phyloP scores from a whole-genome alignment of 352 stramenopile species.

The Globisporangium lucens region DNA sequence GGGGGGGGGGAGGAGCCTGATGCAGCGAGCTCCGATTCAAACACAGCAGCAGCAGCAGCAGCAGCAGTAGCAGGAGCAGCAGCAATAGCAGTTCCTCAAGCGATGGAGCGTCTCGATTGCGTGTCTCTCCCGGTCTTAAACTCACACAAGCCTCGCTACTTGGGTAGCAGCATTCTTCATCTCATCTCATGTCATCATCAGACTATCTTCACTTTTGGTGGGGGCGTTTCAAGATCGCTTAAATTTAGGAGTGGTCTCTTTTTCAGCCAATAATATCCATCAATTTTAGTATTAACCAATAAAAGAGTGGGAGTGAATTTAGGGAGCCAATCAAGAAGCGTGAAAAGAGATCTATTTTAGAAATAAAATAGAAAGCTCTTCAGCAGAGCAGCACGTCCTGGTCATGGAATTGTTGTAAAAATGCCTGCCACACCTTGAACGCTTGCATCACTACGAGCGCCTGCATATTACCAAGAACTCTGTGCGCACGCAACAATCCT shows the following conservation, averaged over 20 bases:
- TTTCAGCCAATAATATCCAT: slow-evolving; percentile 5
- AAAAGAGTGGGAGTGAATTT: neutral
- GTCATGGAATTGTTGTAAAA: no score
- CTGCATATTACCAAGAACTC: neutral
- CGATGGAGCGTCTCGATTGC: neutral
- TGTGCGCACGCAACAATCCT: neutral
- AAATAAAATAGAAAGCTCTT: neutral
- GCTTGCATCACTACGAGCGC: neutral
- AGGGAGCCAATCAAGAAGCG: slow-evolving; percentile 9
- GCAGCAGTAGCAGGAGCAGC: neutral
- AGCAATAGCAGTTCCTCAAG: neutral
- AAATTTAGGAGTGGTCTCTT: neutral
- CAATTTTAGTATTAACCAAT: neutral
- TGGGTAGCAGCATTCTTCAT: neutral
- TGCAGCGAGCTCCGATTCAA: neutral
- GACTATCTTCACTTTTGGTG: neutral
- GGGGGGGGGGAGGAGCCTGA: no score
- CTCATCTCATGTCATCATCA: neutral
- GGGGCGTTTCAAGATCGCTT: neutral
- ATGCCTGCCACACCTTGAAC: no score
- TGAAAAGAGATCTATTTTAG: slow-evolving; percentile 10
- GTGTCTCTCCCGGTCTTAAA: neutral
- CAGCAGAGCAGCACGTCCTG: no score
- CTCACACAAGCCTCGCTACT: no score
- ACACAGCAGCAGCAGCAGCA: neutral